Evolutionary conservation across 371 early-diverging fungal genomes (phyloP).

Genomic region (Syncephalastrum racemosum): DNA sequence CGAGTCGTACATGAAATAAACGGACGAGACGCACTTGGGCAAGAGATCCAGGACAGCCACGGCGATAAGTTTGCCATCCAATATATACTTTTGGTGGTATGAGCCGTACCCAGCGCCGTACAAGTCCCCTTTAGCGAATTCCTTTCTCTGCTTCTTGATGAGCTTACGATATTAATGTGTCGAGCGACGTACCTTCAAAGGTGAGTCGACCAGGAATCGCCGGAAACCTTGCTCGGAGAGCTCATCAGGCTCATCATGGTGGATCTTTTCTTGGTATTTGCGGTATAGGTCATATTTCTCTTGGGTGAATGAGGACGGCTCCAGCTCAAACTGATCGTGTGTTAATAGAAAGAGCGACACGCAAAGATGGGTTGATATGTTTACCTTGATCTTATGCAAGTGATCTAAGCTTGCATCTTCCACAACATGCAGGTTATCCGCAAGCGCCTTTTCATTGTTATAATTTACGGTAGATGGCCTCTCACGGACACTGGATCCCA

Average conservation of each 20-base stretch:
- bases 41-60: constrained; percentile 92
- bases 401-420: too few relatives aligned
- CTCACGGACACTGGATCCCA: too few relatives aligned
- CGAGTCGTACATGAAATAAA: constrained; percentile 94
- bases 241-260: constrained; percentile 66
- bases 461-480: constrained; percentile 8
- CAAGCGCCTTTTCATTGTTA: constrained; percentile 7
- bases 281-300: constrained; percentile 76
- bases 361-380: too few relatives aligned
- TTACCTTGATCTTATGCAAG: too few relatives aligned
- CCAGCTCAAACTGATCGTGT: constrained; percentile 46
- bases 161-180: too few relatives aligned
- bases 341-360: too few relatives aligned
- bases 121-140: too few relatives aligned
- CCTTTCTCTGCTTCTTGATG: too few relatives aligned
- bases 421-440: constrained; percentile 9
- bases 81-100: constrained; percentile 86
- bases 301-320: constrained; percentile 65
- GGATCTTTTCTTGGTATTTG: constrained; percentile 80
- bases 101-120: constrained; percentile 61
- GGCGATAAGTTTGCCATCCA: constrained; percentile 78
- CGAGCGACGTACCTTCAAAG: constrained; percentile 52
- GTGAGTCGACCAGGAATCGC: constrained; percentile 77
- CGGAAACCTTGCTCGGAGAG: constrained; percentile 53
- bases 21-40: constrained; percentile 87